Evolutionary conservation across 331 rosid genomes (phyloP).

Genomic region (Prunus yedoensis): DNA sequence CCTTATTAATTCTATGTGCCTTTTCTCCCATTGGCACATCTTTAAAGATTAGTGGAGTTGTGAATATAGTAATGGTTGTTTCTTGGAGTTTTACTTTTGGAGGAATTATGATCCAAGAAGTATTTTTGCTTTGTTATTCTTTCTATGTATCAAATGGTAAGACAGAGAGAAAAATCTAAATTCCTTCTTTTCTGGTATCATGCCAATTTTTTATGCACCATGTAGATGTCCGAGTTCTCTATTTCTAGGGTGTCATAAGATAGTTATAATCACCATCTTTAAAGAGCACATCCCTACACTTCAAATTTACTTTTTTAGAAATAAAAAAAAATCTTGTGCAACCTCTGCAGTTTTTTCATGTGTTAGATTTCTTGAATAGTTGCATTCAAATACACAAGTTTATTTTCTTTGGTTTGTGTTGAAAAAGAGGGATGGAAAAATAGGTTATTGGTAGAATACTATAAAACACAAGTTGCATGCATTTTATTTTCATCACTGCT

Average conservation of each 20-base stretch:
- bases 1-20: background rate
- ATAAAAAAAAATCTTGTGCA: background rate
- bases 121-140: conserved; percentile 1
- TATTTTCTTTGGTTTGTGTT: background rate
- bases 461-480: background rate
- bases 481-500: background rate
- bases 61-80: background rate
- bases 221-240: background rate
- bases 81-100: background rate
- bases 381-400: background rate
- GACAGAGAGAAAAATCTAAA: background rate
- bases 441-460: background rate
- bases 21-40: conserved; percentile 6
- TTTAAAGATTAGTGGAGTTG: background rate
- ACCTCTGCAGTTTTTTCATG: background rate
- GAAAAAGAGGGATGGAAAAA: background rate
- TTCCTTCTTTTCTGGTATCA: background rate
- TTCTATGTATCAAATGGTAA: background rate
- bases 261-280: background rate
- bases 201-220: background rate
- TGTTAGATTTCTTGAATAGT: background rate
- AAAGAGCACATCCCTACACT: background rate
- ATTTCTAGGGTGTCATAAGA: background rate
- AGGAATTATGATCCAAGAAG: background rate
- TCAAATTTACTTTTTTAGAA: background rate